Percentiles rank a stretch among this genome's conserved stretches.
Conservation (phyloP, 805 yeast genomes). For the Candida schatavii region DNA sequence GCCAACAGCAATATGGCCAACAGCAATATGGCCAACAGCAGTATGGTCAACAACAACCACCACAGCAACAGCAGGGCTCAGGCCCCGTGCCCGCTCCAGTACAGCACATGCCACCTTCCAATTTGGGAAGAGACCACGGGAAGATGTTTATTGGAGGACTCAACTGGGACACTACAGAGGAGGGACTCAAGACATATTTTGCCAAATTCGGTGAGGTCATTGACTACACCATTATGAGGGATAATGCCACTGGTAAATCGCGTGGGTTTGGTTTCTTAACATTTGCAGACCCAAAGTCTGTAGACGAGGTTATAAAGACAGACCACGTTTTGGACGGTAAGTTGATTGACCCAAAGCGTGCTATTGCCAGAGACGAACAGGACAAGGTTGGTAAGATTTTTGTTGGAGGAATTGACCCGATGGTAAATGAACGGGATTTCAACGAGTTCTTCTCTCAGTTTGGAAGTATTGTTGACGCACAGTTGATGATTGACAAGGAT, state of each 20-base stretch:
- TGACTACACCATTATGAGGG: slow-evolving; percentile 92
- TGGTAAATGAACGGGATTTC: slow-evolving; percentile 88
- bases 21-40: slow-evolving; percentile 7
- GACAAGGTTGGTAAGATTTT: slow-evolving; percentile 95
- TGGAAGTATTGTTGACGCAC: slow-evolving; percentile 93
- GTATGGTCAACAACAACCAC: slow-evolving; percentile 9
- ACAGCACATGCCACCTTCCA: slow-evolving; percentile 22
- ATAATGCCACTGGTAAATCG: slow-evolving; percentile 78
- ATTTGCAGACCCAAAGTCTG: slow-evolving; percentile 76
- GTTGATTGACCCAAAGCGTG: slow-evolving; percentile 95
- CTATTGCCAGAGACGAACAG: slow-evolving; percentile 96
- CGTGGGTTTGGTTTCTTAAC: slow-evolving; percentile 95
- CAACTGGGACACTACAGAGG: slow-evolving; percentile 97
- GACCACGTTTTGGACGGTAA: slow-evolving; percentile 93
- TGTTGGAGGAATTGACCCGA: slow-evolving; percentile 95
- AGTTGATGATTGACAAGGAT: slow-evolving; percentile 94
- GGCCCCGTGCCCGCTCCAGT: slow-evolving; percentile 14
- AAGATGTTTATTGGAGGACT: slow-evolving; percentile 96
- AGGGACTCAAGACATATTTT: slow-evolving; percentile 76
- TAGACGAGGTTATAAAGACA: slow-evolving; percentile 78
- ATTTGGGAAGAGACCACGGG: slow-evolving; percentile 60
- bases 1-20: slow-evolving; percentile 2
- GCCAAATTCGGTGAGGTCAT: slow-evolving; percentile 83
- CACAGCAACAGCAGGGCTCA: slow-evolving; percentile 7
- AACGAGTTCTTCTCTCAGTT: slow-evolving; percentile 80